These are phyloP conservation scores for Maudiozyma humilis DNA, from an alignment of 1,139 yeast species.

Conservation along the genomic window DNA sequence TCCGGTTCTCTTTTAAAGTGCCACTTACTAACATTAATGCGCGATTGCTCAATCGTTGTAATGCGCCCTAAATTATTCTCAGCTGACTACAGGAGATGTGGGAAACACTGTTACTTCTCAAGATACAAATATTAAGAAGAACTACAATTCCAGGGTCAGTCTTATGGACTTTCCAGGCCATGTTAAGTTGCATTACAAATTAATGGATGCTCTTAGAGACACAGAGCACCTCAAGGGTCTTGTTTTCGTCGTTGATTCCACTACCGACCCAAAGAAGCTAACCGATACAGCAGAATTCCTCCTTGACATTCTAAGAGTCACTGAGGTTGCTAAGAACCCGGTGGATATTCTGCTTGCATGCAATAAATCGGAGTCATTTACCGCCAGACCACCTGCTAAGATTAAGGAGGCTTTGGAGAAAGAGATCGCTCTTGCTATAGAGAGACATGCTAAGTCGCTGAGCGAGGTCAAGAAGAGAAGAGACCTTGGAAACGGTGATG, in stretches of 20 bases:
- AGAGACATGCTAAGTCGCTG: conserved; percentile 23
- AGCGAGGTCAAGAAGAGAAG: conserved; percentile 23
- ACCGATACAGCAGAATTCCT: conserved; percentile 46
- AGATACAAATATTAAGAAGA: conserved; percentile 35
- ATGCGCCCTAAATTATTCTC: background rate
- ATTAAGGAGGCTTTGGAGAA: conserved; percentile 50
- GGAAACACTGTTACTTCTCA: conserved; percentile 24
- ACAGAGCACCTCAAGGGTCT: conserved; percentile 45
- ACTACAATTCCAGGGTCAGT: conserved; percentile 32
- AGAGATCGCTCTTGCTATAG: conserved; percentile 46
- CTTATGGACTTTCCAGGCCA: conserved; percentile 85
- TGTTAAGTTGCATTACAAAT: conserved; percentile 52
- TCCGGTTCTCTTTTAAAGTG: background rate
- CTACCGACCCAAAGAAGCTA: conserved; percentile 40
- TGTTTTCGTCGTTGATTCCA: conserved; percentile 61
- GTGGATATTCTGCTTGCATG: conserved; percentile 68
- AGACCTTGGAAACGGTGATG: conserved; percentile 62
- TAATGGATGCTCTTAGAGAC: conserved; percentile 39
- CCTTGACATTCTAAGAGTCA: conserved; percentile 45
- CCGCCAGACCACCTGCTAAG: conserved; percentile 61
- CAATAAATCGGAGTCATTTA: conserved; percentile 78
- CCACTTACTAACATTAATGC: background rate
- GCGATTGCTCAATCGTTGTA: too few relatives aligned
- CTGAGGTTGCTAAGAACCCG: conserved; percentile 52
- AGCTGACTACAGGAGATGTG: conserved; percentile 17